Evolutionary conservation across 345 rosid species (phyloP).

Genomic region (Euphorbia tirucalli): DNA sequence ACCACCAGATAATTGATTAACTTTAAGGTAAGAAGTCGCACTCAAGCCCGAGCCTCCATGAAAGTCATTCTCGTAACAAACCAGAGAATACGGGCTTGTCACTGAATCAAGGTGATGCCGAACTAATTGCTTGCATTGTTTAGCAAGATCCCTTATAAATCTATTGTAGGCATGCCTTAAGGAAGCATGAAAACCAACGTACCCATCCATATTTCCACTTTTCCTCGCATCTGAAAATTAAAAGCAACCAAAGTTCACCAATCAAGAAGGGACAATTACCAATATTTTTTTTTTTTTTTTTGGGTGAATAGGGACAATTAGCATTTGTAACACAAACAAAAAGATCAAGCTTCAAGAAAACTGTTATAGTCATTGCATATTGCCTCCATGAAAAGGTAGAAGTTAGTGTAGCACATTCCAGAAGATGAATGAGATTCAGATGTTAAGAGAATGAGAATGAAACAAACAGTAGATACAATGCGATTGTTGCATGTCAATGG

Average conservation of each 20-base stretch:
- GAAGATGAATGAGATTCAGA: neutral
- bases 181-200: slow-evolving; percentile 86
- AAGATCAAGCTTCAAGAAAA: neutral
- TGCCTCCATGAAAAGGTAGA: neutral
- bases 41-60: slow-evolving; percentile 57
- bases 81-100: slow-evolving; percentile 91
- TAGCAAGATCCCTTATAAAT: slow-evolving; percentile 71
- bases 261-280: too few relatives aligned
- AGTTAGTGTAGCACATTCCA: neutral
- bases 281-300: too few relatives aligned
- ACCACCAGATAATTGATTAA: slow-evolving; percentile 50
- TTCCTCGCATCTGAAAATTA: slow-evolving; percentile 54
- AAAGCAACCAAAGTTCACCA: slow-evolving; percentile 13
- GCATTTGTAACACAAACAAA: neutral
- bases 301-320: too few relatives aligned
- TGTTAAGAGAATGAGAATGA: neutral
- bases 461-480: neutral
- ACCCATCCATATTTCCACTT: slow-evolving; percentile 76
- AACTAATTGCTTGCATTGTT: slow-evolving; percentile 84
- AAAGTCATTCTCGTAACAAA: slow-evolving; percentile 71
- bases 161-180: slow-evolving; percentile 69
- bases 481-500: neutral
- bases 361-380: neutral
- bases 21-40: slow-evolving; percentile 36
- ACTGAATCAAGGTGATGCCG: slow-evolving; percentile 95